A percentile compares a stretch with the other conserved stretches of the same genome.
Conservation (phyloP, 2,329 filamentous ascomycete genomes). For the Lasiodiplodia citricola region DNA sequence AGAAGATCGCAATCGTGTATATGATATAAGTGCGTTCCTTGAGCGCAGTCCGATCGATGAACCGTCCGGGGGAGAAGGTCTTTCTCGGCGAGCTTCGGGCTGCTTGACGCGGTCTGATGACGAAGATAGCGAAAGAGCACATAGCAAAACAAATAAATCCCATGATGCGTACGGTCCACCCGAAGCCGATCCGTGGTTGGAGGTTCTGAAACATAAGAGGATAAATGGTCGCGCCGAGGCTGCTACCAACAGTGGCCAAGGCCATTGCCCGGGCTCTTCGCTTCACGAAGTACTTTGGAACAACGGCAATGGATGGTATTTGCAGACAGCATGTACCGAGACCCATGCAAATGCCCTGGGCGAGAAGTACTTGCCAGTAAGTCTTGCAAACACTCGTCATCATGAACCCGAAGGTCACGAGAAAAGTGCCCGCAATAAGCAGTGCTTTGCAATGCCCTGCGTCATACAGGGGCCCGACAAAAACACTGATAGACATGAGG, state of each 20-base stretch:
- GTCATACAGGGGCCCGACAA: constrained; percentile 58
- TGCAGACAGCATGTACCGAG: constrained; percentile 52
- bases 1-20: constrained; percentile 48
- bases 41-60: not conserved
- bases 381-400: constrained; percentile 54
- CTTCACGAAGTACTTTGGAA: constrained; percentile 55
- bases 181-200: constrained; percentile 64
- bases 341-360: constrained; percentile 56
- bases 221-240: constrained; percentile 26
- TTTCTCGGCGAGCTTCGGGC: not conserved
- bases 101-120: constrained; percentile 53
- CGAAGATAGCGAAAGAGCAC: constrained; percentile 47
- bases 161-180: constrained; percentile 67
- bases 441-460: constrained; percentile 53
- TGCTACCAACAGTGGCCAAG: constrained; percentile 51
- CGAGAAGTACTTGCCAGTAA: constrained; percentile 57
- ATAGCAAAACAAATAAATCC: constrained; percentile 66
- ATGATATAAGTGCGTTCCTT: constrained; percentile 41
- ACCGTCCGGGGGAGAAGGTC: constrained; percentile 34
- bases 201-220: constrained; percentile 63
- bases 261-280: constrained; percentile 51
- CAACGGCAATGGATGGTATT: constrained; percentile 52
- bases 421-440: constrained; percentile 48
- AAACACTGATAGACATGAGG: constrained; percentile 50
- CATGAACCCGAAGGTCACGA: constrained; percentile 57